Percentiles rank a stretch among this genome's conserved stretches.
Evolutionary conservation across 441 rosid genomes (phyloP).

Genomic region (Geranium incanum): DNA sequence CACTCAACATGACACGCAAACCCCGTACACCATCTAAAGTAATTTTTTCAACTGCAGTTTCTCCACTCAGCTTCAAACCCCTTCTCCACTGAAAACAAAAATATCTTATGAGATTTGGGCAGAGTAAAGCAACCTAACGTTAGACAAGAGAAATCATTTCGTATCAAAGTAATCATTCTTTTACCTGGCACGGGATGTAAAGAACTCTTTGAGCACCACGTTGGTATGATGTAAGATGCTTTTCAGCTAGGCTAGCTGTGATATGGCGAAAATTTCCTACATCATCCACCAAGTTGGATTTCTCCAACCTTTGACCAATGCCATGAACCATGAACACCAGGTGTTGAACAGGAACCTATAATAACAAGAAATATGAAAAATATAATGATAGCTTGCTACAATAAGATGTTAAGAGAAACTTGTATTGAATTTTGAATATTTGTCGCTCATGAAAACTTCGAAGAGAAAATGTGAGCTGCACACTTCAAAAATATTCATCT

Average conservation of each 20-base stretch:
- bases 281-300: conserved; percentile 96
- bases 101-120: conserved; percentile 13
- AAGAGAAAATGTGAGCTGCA: neutral
- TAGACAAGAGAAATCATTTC: neutral
- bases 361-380: conserved; percentile 13
- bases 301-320: conserved; percentile 95
- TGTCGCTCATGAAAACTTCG: neutral
- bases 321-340: conserved; percentile 98
- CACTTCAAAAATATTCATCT: neutral
- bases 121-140: neutral
- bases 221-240: conserved; percentile 71
- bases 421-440: neutral
- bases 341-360: conserved; percentile 93
- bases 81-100: conserved; percentile 80
- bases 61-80: conserved; percentile 95
- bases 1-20: conserved; percentile 77
- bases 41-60: conserved; percentile 85
- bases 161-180: neutral
- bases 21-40: conserved; percentile 95
- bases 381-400: neutral
- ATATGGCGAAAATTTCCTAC: conserved; percentile 82
- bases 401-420: neutral
- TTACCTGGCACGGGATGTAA: conserved; percentile 97
- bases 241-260: conserved; percentile 72
- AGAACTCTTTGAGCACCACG: conserved; percentile 75